Evolutionary conservation across 148 eudicot genomes (phyloP).

Genomic region (Dianthus caryophyllus): DNA sequence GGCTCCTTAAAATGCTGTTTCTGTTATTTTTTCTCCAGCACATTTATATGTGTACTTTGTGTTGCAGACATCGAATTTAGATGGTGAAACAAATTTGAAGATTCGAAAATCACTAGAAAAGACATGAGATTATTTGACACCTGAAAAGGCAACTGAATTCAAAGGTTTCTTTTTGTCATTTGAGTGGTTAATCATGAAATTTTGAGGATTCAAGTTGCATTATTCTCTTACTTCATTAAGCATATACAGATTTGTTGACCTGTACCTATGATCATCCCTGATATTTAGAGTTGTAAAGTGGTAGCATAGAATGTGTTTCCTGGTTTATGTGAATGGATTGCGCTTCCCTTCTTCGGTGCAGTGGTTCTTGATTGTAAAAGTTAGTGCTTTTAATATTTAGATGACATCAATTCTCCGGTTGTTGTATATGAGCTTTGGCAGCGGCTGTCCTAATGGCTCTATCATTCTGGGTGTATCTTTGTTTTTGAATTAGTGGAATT

Average conservation of each 20-base stretch:
- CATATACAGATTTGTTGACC: not conserved
- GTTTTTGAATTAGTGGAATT: not conserved
- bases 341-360: not conserved
- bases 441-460: not conserved
- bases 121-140: constrained; percentile 85
- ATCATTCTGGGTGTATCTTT: constrained; percentile 7
- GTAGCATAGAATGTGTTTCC: not conserved
- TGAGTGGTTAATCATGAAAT: constrained; percentile 2
- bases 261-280: not conserved
- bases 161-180: constrained; percentile 43
- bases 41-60: constrained; percentile 9
- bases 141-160: constrained; percentile 76
- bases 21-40: not conserved
- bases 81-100: constrained; percentile 98
- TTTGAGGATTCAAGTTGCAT: not conserved
- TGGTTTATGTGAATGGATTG: not conserved
- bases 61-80: constrained; percentile 90
- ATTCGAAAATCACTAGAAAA: constrained; percentile 93
- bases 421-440: constrained; percentile 6
- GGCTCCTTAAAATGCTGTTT: not conserved
- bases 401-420: not conserved
- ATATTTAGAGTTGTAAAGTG: not conserved
- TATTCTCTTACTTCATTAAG: not conserved
- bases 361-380: not conserved
- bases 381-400: not conserved